phyloP scores from a whole-genome alignment of 108 stramenopile species.

The Skeletonema costatum region DNA sequence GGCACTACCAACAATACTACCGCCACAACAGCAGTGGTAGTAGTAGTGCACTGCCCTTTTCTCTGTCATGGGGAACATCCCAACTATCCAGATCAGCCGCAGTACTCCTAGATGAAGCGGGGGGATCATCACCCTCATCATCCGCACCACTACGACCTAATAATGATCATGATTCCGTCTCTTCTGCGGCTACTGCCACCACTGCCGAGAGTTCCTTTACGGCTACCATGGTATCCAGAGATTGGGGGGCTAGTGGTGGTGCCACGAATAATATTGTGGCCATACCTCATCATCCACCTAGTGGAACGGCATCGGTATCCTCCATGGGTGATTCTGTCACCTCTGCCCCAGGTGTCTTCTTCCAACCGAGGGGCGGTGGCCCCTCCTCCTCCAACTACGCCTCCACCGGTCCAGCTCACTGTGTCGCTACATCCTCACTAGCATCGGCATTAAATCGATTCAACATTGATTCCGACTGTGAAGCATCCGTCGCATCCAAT shows the following conservation, averaged over 20 bases:
- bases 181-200: constrained; percentile 29
- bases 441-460: constrained; percentile 36
- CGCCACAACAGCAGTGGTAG: not conserved
- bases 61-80: constrained; percentile 3
- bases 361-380: not conserved
- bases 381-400: not conserved
- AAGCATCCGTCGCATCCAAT: constrained; percentile 35
- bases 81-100: constrained; percentile 20
- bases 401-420: not conserved
- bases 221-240: constrained; percentile 33
- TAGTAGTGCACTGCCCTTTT: not conserved
- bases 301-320: not conserved
- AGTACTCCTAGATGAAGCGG: constrained; percentile 16
- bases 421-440: constrained; percentile 25
- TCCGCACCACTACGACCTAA: not conserved
- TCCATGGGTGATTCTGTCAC: not conserved
- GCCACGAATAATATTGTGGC: not conserved
- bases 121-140: not conserved
- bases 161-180: constrained; percentile 42
- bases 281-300: not conserved
- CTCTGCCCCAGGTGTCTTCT: constrained; percentile 1
- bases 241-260: constrained; percentile 17
- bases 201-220: constrained; percentile 32
- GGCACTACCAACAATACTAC: not conserved
- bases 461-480: constrained; percentile 49